These are phyloP conservation scores for Aurinia saxatilis DNA, from an alignment of 345 rosid species.

Conservation along the genomic window DNA sequence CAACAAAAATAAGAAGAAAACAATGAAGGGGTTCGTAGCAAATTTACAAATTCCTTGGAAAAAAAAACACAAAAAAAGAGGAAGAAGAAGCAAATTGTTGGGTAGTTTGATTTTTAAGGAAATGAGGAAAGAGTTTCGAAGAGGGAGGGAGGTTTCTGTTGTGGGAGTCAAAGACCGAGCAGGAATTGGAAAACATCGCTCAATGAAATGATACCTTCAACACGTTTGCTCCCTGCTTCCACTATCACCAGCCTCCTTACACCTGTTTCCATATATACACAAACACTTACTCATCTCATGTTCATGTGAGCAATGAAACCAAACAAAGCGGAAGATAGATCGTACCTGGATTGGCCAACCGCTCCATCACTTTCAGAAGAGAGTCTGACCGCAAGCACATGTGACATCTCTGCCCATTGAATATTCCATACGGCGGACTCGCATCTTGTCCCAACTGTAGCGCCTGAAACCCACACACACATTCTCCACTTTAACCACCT, in stretches of 20 bases:
- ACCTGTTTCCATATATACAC: conserved; percentile 28
- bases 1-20: conserved; percentile 22
- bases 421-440: conserved; percentile 36
- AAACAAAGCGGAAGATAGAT: not conserved
- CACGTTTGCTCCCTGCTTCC: conserved; percentile 87
- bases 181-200: conserved; percentile 66
- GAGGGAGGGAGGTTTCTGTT: not conserved
- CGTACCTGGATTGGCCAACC: conserved; percentile 63
- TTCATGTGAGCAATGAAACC: not conserved
- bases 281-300: not conserved
- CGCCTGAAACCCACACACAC: conserved; percentile 37
- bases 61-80: not conserved
- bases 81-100: conserved; percentile 7
- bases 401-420: conserved; percentile 69
- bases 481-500: not conserved
- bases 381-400: conserved; percentile 82
- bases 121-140: conserved; percentile 5
- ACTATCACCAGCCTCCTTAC: conserved; percentile 67
- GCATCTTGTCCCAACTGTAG: conserved; percentile 77
- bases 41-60: conserved; percentile 31
- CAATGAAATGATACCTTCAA: conserved; percentile 69
- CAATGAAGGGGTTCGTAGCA: conserved; percentile 27
- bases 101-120: conserved; percentile 13
- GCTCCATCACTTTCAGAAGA: conserved; percentile 77
- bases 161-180: conserved; percentile 42